These are phyloP conservation scores for Monilinia vaccinii-corymbosi DNA, from an alignment of 2,329 filamentous ascomycete species.

Conservation along the genomic window DNA sequence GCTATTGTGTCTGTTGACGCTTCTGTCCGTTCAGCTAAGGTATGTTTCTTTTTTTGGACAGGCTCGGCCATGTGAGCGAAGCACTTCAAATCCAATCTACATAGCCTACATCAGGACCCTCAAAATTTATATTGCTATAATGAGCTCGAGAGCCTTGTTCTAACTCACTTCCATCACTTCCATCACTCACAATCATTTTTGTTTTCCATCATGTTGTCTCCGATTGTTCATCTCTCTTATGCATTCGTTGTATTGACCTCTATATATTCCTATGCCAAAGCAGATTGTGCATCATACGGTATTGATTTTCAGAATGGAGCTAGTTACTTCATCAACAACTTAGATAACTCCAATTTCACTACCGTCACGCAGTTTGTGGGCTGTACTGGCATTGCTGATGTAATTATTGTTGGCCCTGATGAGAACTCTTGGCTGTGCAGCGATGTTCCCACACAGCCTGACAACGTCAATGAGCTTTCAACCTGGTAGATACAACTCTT, in stretches of 20 bases:
- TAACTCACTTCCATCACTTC: background rate
- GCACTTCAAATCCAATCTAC: background rate
- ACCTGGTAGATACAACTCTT: background rate
- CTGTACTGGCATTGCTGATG: slow-evolving; percentile 2
- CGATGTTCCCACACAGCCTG: slow-evolving; percentile 1
- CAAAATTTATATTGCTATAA: background rate
- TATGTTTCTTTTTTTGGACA: slow-evolving; percentile 8
- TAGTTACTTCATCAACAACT: slow-evolving; percentile 6
- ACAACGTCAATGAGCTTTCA: background rate
- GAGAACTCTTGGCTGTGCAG: slow-evolving; percentile 7
- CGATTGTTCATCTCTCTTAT: background rate
- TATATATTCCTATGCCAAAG: background rate
- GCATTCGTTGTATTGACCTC: slow-evolving; percentile 3
- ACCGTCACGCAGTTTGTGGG: slow-evolving; percentile 5
- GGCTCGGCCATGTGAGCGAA: background rate
- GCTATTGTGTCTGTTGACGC: background rate
- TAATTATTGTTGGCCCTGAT: slow-evolving; percentile 7
- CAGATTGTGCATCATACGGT: slow-evolving; percentile 8
- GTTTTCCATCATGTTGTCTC: slow-evolving; percentile 7
- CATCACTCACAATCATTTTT: background rate
- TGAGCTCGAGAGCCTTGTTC: background rate
- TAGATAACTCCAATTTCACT: slow-evolving; percentile 5
- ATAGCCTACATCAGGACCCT: background rate
- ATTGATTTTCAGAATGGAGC: slow-evolving; percentile 9
- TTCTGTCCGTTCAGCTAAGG: slow-evolving; percentile 1